Base-by-base conservation (phyloP, 2,329 filamentous ascomycete genomes). In the Pseudogymnoascus sp. region DNA sequence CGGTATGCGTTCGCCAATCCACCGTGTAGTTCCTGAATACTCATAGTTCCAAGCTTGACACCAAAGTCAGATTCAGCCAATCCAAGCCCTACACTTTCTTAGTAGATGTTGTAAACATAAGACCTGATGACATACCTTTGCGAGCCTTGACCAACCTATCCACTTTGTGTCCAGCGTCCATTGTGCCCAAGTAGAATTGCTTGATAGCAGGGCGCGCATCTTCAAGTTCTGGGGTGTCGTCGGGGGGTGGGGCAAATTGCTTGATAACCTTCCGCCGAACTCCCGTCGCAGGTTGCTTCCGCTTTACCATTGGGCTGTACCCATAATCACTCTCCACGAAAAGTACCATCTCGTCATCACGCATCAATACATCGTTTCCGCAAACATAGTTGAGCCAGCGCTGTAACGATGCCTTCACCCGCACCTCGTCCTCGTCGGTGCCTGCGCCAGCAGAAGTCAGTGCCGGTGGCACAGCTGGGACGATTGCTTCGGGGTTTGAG, bases 241-340 rank as follows among this genome's bases (percentile, higher is more conserved):
- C 94, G 11, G 94, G 92, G 0, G 94, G 94, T 32, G 94, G 94
- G 37, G 94, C 93, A 75, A 99, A 99, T 74, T 99, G 94, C 80
- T 99, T 99, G 72, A 99, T 80, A 64, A 97, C 88, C 78, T 97
- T 97, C 71, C 94, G 84, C 65, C 94, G 86, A 67, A 99, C 91
- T 43, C 94, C 94, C 1, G 94, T 99, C 7, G 94, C 94, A 20
- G 94, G 94, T 74, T 99, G 94, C 79, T 95, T 96, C 81, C 91
- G 91, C 74, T 93, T 88, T 54, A 97, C 87, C 70, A 97, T 89
- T 1, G 94, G 94, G 70, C 91, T 97, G 75, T 99, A 99, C 39
- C 94, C 94, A 73, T 97, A 97, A 73, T 99, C 94, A 71, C 91
- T 96, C 76, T 99, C 94, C n/a, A 99, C 91, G 69, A 99, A 99